These are phyloP conservation scores for Solanum medicagineum DNA, from an alignment of 257 asterid species.

Conservation along the genomic window DNA sequence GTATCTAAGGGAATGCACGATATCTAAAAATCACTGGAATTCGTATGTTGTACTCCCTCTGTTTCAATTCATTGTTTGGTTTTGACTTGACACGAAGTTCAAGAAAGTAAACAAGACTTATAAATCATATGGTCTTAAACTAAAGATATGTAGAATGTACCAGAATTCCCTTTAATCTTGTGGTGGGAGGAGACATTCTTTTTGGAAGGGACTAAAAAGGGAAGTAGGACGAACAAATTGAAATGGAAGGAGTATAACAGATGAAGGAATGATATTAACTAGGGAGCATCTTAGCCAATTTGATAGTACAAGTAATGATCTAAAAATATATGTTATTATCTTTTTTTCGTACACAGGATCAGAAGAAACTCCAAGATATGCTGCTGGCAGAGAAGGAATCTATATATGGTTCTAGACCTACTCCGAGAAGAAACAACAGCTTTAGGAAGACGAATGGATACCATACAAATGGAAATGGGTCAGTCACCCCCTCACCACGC, in stretches of 20 bases:
- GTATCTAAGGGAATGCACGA: neutral
- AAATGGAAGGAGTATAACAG: neutral
- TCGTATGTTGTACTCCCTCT: neutral
- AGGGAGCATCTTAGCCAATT: neutral
- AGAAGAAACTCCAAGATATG: conserved; percentile 80
- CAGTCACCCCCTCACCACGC: conserved; percentile 84
- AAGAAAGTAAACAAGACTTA: no score
- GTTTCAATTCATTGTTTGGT: no score
- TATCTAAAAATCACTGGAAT: neutral
- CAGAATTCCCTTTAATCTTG: no score
- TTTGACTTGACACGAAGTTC: no score
- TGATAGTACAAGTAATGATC: neutral
- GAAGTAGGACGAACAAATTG: no score
- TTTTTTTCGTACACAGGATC: conserved; percentile 41
- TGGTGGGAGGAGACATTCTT: no score
- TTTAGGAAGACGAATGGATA: conserved; percentile 46
- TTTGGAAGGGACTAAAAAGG: no score
- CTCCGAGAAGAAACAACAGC: conserved; percentile 78
- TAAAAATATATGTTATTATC: neutral
- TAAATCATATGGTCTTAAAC: no score
- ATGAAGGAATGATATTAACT: neutral
- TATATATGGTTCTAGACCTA: conserved; percentile 79
- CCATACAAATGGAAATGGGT: conserved; percentile 50
- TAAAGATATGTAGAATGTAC: no score
- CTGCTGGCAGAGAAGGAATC: conserved; percentile 82